Evolutionary conservation across 1,284 basidiomycete species (phyloP).

Genomic region (Wolfiporia cocos): DNA sequence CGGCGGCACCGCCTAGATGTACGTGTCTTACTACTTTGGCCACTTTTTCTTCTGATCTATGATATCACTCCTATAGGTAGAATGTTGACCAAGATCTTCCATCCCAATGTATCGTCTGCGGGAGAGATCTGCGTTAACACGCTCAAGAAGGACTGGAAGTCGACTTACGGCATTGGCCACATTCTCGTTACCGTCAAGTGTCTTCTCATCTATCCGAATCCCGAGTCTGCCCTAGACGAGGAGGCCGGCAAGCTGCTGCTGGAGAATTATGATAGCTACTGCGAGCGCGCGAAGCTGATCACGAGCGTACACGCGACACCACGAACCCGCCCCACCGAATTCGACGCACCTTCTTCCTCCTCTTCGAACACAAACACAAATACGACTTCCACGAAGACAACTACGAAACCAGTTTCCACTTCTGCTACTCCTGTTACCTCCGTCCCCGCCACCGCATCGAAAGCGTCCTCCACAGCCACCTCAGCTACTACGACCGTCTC

Average conservation of each 20-base stretch:
- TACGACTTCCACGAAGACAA: constrained; percentile 17
- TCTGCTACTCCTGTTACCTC: constrained; percentile 16
- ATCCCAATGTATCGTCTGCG: constrained; percentile 85
- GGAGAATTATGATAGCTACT: constrained; percentile 86
- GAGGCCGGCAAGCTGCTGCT: constrained; percentile 89
- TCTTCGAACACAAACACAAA: constrained; percentile 20
- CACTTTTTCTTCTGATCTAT: constrained; percentile 3
- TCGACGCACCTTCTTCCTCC: constrained; percentile 41
- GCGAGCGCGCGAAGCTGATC: constrained; percentile 73
- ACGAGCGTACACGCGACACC: constrained; percentile 85
- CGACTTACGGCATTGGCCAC: constrained; percentile 85
- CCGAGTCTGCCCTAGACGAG: constrained; percentile 92
- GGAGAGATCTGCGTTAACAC: constrained; percentile 98
- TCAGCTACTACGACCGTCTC: constrained; percentile 18
- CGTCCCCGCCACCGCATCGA: constrained; percentile 13
- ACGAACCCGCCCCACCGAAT: constrained; percentile 58
- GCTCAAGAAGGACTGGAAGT: constrained; percentile 95
- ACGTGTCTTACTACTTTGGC: constrained; percentile 21
- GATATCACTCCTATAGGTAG: constrained; percentile 49
- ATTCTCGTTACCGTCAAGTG: constrained; percentile 93
- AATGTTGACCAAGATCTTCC: constrained; percentile 92
- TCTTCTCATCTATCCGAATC: constrained; percentile 92
- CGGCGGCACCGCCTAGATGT: constrained; percentile 90
- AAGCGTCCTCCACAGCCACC: constrained; percentile 23
- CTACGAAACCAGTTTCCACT: constrained; percentile 12